Evolutionary conservation across 148 eudicot species (phyloP).

Genomic region (Beta vulgaris): DNA sequence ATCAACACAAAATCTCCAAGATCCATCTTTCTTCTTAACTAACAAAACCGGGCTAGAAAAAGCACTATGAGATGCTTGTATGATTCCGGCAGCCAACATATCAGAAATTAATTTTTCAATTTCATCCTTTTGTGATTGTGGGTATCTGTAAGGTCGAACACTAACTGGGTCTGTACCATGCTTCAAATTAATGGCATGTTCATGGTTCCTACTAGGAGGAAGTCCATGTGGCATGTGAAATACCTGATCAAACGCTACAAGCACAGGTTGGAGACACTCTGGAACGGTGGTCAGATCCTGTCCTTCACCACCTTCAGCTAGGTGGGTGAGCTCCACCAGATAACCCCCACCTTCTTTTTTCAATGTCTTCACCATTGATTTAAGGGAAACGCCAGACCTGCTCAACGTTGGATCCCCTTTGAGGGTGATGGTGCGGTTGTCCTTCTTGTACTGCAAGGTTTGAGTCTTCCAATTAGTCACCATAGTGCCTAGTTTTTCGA

Average conservation of each 20-base stretch:
- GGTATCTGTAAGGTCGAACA: not conserved
- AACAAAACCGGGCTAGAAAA: not conserved
- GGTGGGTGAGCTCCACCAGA: not conserved
- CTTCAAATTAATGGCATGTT: not conserved
- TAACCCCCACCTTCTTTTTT: no score
- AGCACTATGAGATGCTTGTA: not conserved
- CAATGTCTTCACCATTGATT: no score
- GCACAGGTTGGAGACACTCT: not conserved
- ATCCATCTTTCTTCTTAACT: not conserved
- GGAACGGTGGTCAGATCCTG: not conserved
- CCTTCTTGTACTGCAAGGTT: no score
- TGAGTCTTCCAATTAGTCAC: no score
- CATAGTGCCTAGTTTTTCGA: no score
- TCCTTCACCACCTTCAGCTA: not conserved
- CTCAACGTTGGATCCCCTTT: no score
- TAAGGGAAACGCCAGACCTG: no score
- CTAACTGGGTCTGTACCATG: not conserved
- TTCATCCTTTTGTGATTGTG: not conserved
- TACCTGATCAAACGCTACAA: not conserved
- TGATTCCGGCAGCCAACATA: not conserved
- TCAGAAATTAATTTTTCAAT: not conserved
- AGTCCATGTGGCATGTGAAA: not conserved
- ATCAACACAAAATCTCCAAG: no score
- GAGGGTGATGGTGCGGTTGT: no score
- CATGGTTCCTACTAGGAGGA: not conserved